Base-by-base conservation (phyloP, 306 rosid genomes). In the Pterocarpus macrocarpus region DNA sequence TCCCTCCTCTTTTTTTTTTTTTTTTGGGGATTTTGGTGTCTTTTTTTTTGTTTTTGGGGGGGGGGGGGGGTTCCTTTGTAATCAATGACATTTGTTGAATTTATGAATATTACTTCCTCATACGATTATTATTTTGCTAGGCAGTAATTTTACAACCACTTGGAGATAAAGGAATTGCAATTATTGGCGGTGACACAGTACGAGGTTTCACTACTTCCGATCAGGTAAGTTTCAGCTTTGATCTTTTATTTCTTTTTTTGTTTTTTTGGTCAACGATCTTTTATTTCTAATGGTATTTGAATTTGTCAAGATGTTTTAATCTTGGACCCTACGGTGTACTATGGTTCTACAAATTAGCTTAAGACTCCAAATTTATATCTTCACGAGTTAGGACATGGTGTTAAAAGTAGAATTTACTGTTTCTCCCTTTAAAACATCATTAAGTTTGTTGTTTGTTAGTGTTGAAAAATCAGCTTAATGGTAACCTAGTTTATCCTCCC, bases 61-160 rank as follows among this genome's bases (percentile, higher is more conserved):
- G 16, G 22, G 58, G 8, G n/a, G 5, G 36, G 16, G 52, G 41
- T 13, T 4, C 67, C 33, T 35, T 44, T 69, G 38, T 72, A n/a
- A 34, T 45, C 32, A 17, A 16, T 50, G 30, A 49, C 12, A 36
- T 38, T 16, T 5, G 49, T 39, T 61, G 8, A 53, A 63, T 13
- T 41, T 75, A 66, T 57, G 5, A n/a, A 16, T 28, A 14, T 28
- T 28, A 58, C 11, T 47, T 70, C 67, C 68, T 75, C 7, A 62
- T 62, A 50, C 72, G 39, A 22, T 57, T 82, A n/a, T 73, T 73
- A 64, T 79, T 74, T 83, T 79, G 67, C 30, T 87, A 93, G 99
- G 96, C 98, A 75, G 94, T 93, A 73, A 93, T 95, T 76, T 87
- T 95, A 86, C 99, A 93, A 82, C 99, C 99, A 82, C 97, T 95